These are phyloP conservation scores for Cladosporium sp. DNA, from an alignment of 2,329 filamentous ascomycete species.

Conservation along the genomic window DNA sequence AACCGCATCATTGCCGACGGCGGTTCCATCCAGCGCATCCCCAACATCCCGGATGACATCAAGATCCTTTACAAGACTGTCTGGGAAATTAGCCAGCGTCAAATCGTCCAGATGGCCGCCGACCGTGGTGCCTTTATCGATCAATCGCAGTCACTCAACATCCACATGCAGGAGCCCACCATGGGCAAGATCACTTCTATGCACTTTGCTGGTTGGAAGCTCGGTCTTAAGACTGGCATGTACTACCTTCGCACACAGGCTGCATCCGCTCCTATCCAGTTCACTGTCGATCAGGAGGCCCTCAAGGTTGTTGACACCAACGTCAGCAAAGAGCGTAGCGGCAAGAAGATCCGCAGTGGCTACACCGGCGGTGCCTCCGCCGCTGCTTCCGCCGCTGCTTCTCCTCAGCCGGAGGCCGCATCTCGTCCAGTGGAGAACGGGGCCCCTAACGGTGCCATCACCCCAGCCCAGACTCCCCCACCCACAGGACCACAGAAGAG, in stretches of 20 bases:
- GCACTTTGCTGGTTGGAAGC: constrained; percentile 99
- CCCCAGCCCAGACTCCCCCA: constrained; percentile 63
- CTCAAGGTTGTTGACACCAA: constrained; percentile 84
- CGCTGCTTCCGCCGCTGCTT: constrained; percentile 39
- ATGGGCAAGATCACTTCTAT: constrained; percentile 99
- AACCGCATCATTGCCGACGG: constrained; percentile 98
- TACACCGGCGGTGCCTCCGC: constrained; percentile 30
- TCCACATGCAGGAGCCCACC: constrained; percentile 97
- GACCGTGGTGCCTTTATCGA: constrained; percentile 98
- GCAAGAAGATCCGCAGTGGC: constrained; percentile 66
- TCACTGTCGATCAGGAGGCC: constrained; percentile 96
- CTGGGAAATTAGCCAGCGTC: constrained; percentile 97
- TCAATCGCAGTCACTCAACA: constrained; percentile 98
- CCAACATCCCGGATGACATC: constrained; percentile 93
- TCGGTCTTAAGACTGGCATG: constrained; percentile 99
- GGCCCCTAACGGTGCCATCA: constrained; percentile 25
- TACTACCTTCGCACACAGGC: constrained; percentile 99
- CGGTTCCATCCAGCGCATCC: constrained; percentile 93
- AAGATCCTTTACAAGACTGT: constrained; percentile 99
- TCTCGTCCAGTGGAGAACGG: constrained; percentile 62
- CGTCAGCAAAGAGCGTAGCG: constrained; percentile 58
- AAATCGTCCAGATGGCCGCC: constrained; percentile 95
- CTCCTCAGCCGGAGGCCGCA: constrained; percentile 38
- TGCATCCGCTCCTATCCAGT: constrained; percentile 94
- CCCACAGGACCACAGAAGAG: constrained; percentile 54